phyloP scores from a whole-genome alignment of 2,329 filamentous ascomycete genomes.

The Colletotrichum spaethianum region DNA sequence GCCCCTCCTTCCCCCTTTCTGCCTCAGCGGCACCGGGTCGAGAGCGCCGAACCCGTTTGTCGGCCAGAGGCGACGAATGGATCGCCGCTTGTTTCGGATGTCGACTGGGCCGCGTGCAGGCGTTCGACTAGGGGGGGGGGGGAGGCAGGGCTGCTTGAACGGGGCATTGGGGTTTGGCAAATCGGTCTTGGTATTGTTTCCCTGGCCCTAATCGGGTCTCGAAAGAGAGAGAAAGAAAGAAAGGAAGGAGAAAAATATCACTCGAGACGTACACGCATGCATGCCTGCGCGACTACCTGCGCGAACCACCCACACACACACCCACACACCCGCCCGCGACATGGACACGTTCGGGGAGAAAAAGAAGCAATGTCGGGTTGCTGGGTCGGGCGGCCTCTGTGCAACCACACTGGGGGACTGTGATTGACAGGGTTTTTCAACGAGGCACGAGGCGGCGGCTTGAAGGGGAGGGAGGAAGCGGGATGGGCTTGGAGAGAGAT shows the following conservation, averaged over 20 bases:
- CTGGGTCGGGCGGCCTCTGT: neutral
- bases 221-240: too few species aligned
- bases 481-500: neutral
- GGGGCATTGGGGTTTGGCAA: neutral
- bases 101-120: neutral
- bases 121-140: neutral
- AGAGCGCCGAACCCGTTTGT: neutral
- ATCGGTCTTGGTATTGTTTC: neutral
- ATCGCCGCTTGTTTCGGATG: neutral
- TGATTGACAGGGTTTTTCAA: neutral
- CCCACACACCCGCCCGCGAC: neutral
- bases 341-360: neutral
- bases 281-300: neutral
- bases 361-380: neutral
- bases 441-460: neutral
- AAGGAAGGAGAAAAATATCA: too few species aligned
- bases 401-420: neutral
- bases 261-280: neutral
- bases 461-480: neutral
- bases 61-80: neutral
- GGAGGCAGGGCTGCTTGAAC: neutral
- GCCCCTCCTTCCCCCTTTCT: neutral
- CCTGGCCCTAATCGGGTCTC: neutral
- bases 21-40: neutral
- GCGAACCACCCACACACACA: too few species aligned